Evolutionary conservation across 805 yeast species (phyloP).

Genomic region (Ogataea parapolymorpha): DNA sequence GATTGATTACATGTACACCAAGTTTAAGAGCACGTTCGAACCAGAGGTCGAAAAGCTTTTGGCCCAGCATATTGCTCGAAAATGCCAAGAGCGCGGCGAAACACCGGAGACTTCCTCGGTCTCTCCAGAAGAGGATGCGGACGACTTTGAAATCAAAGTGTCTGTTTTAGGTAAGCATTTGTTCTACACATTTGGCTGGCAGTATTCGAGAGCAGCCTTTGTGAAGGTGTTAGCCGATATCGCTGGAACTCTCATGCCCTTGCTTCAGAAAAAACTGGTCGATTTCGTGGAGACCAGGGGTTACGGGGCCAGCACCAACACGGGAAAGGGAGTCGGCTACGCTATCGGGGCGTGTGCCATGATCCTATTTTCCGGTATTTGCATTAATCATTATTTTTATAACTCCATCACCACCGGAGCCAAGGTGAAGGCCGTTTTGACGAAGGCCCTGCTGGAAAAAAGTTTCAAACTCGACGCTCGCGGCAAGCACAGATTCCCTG

Average conservation of each 20-base stretch:
- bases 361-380: constrained; percentile 45
- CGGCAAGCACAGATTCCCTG: constrained; percentile 61
- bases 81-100: constrained; percentile 28
- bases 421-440: constrained; percentile 63
- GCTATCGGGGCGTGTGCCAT: constrained; percentile 67
- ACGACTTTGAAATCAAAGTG: constrained; percentile 26
- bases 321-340: constrained; percentile 71
- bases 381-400: constrained; percentile 63
- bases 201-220: constrained; percentile 40
- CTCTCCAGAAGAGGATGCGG: constrained; percentile 19
- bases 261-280: constrained; percentile 62
- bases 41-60: constrained; percentile 31
- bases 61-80: constrained; percentile 24
- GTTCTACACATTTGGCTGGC: constrained; percentile 46
- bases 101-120: constrained; percentile 19
- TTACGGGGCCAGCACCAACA: constrained; percentile 37
- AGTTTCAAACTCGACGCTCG: constrained; percentile 57
- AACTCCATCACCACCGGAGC: constrained; percentile 63
- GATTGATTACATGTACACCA: constrained; percentile 38
- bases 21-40: constrained; percentile 36
- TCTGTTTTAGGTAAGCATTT: constrained; percentile 35
- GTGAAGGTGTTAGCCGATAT: constrained; percentile 44
- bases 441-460: constrained; percentile 65
- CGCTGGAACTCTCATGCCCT: constrained; percentile 55
- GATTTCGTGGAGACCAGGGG: constrained; percentile 54